phyloP scores from a whole-genome alignment of 352 stramenopile species.

The Pythium aquatile region DNA sequence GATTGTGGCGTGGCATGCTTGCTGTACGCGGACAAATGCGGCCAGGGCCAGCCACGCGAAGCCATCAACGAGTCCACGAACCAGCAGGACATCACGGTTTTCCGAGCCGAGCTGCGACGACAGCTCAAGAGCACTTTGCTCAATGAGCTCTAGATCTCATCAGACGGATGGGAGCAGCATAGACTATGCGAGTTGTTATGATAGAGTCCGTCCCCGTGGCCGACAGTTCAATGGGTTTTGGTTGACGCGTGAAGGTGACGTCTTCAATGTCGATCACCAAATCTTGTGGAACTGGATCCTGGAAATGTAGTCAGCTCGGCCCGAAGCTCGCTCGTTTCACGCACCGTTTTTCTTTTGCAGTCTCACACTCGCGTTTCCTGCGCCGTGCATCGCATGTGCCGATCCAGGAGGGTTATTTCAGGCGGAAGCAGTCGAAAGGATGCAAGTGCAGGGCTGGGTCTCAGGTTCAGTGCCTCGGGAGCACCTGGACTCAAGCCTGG shows the following conservation, averaged over 20 bases:
- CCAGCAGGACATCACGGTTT: constrained; percentile 71
- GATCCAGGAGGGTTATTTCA: constrained; percentile 6
- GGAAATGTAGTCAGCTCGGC: neutral
- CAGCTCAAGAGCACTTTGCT: constrained; percentile 28
- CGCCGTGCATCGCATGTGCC: constrained; percentile 4
- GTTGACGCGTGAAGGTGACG: no score
- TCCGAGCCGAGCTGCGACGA: constrained; percentile 50
- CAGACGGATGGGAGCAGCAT: no score
- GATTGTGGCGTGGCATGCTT: constrained; percentile 87
- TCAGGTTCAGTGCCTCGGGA: neutral
- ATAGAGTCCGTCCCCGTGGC: no score
- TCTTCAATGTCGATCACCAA: neutral
- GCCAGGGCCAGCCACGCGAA: constrained; percentile 49
- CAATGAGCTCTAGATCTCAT: neutral
- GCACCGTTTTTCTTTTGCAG: constrained; percentile 5
- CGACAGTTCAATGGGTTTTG: no score
- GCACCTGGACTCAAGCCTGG: neutral
- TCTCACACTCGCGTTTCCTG: neutral
- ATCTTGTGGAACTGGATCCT: neutral
- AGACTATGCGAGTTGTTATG: neutral
- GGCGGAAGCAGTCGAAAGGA: neutral
- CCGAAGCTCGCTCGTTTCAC: constrained; percentile 9
- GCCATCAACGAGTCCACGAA: constrained; percentile 64
- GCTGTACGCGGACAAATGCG: constrained; percentile 87
- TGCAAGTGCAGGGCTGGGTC: neutral